Conservation (phyloP, 176 grass and related monocot genomes). For the Alopecurus myosuroides region DNA sequence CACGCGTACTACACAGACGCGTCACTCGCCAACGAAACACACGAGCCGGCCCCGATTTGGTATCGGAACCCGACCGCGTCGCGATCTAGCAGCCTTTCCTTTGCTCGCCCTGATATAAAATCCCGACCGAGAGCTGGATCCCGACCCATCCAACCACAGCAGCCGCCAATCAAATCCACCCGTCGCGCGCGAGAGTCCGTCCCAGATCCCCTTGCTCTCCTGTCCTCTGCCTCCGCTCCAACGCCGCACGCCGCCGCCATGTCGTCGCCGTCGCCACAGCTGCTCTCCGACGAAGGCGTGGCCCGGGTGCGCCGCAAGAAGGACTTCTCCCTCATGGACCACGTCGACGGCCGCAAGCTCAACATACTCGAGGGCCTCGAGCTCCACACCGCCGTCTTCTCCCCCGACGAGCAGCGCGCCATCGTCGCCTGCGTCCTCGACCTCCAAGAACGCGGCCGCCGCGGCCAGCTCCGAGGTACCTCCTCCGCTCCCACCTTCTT, state of each 20-base stretch:
- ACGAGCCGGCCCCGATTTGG: neutral
- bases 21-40: neutral
- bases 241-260: neutral
- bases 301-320: slow-evolving; percentile 17
- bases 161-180: neutral
- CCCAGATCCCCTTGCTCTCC: slow-evolving; percentile 7
- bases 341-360: slow-evolving; percentile 20
- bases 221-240: neutral
- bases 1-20: no score
- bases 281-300: neutral
- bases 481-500: neutral
- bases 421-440: slow-evolving; percentile 39
- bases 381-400: slow-evolving; percentile 55
- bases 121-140: neutral
- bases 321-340: slow-evolving; percentile 47
- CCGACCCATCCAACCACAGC: neutral
- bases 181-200: neutral
- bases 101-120: neutral
- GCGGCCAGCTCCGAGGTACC: slow-evolving; percentile 35
- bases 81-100: neutral
- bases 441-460: slow-evolving; percentile 34
- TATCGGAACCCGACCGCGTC: neutral
- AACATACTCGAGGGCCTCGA: slow-evolving; percentile 53
- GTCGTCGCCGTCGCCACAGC: neutral
- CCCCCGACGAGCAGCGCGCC: slow-evolving; percentile 22